Evolutionary conservation across 768 basidiomycete genomes (phyloP).

Genomic region (Lyophyllum decastes): DNA sequence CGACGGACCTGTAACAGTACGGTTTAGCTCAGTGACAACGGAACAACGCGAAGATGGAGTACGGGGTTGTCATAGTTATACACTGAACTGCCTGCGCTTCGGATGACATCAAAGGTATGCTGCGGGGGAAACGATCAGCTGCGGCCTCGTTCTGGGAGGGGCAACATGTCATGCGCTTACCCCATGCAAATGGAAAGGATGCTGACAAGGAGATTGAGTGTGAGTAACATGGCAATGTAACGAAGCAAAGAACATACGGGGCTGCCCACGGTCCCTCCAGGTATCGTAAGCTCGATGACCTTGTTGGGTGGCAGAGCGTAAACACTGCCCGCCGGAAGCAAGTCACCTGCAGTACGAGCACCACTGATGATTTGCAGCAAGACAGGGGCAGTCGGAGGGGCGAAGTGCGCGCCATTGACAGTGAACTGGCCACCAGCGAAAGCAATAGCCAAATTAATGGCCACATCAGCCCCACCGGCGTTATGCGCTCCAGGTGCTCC

Average conservation of each 20-base stretch:
- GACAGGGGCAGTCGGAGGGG: constrained; percentile 44
- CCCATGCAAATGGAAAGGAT: constrained; percentile 32
- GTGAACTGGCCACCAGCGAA: constrained; percentile 24
- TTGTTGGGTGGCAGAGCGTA: constrained; percentile 41
- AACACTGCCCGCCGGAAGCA: constrained; percentile 40
- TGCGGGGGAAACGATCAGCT: not conserved
- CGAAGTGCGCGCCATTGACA: constrained; percentile 33
- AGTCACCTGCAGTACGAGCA: constrained; percentile 23
- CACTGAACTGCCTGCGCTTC: constrained; percentile 31
- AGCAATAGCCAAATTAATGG: constrained; percentile 33
- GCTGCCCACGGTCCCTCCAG: constrained; percentile 33
- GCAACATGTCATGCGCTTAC: constrained; percentile 14
- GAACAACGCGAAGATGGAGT: not conserved
- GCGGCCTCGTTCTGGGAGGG: not conserved
- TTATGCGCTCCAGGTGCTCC: constrained; percentile 29
- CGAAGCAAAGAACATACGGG: not conserved
- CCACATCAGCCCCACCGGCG: constrained; percentile 42
- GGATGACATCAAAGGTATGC: constrained; percentile 41
- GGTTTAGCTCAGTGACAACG: not conserved
- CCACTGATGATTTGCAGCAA: constrained; percentile 46
- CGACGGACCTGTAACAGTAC: constrained; percentile 29
- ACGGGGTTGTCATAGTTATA: constrained; percentile 49
- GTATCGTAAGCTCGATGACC: constrained; percentile 47
- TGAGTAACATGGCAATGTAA: not conserved
- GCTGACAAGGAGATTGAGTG: constrained; percentile 14